phyloP scores from a whole-genome alignment of 1,284 basidiomycete species.

The Ganoderma meredithae region DNA sequence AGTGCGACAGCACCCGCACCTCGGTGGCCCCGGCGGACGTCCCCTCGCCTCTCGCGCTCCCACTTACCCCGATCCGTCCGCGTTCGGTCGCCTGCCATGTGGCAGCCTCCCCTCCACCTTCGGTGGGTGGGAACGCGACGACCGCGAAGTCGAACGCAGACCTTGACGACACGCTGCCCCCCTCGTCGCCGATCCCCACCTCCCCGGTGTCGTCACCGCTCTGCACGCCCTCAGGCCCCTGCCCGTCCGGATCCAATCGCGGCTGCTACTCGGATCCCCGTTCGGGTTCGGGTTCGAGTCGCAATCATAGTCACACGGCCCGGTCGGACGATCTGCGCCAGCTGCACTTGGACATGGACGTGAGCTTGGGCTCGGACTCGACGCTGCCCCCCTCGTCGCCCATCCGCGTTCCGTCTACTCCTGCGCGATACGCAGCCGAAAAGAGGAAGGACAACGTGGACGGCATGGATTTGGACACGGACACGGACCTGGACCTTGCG shows the following conservation, averaged over 20 bases:
- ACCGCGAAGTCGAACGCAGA: neutral
- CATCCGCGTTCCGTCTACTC: constrained; percentile 20
- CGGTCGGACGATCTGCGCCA: neutral
- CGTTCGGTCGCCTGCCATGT: constrained; percentile 17
- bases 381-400: constrained; percentile 27
- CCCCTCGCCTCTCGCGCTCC: neutral
- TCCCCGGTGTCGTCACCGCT: constrained; percentile 23
- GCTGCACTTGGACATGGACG: neutral
- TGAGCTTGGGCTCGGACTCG: constrained; percentile 1
- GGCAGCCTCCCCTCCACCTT: neutral
- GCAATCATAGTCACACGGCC: neutral
- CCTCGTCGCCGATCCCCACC: constrained; percentile 24
- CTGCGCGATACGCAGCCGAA: neutral
- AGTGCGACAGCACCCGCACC: constrained; percentile 13
- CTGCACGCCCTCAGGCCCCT: constrained; percentile 9
- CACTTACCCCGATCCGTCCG: constrained; percentile 20
- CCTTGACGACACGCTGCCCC: constrained; percentile 20
- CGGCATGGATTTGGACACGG: neutral
- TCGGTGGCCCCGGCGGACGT: constrained; percentile 15
- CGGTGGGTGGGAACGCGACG: neutral
- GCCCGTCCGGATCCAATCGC: constrained; percentile 5
- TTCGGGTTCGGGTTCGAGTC: neutral
- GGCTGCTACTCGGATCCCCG: neutral
- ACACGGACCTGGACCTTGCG: constrained; percentile 13
- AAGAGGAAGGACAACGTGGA: neutral